Conservation (phyloP, 129 eudicot species). For the Chrysanthemum lavandulifolium region DNA sequence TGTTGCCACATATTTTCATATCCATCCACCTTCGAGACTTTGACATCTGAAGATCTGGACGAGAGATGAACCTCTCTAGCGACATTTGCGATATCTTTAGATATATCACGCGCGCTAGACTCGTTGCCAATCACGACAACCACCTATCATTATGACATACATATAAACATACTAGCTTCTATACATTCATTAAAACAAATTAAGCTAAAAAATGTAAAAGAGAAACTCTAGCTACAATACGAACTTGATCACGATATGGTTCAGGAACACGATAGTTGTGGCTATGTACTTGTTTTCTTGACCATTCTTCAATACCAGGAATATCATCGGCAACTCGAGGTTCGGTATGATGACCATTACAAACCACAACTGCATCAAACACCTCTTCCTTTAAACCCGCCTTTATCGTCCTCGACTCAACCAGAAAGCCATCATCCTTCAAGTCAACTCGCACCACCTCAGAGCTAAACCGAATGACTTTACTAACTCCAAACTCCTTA, state of each 20-base stretch:
- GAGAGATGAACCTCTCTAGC: slow-evolving; percentile 73
- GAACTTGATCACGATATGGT: slow-evolving; percentile 61
- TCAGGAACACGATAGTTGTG: slow-evolving; percentile 71
- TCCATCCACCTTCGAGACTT: slow-evolving; percentile 29
- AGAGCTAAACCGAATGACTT: slow-evolving; percentile 43
- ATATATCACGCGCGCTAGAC: slow-evolving; percentile 61
- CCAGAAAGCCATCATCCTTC: slow-evolving; percentile 36
- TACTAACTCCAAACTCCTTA: slow-evolving; percentile 38
- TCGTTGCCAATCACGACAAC: slow-evolving; percentile 69
- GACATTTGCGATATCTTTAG: slow-evolving; percentile 47
- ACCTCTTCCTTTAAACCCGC: slow-evolving; percentile 28
- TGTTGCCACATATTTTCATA: slow-evolving; percentile 58
- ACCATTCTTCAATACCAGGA: slow-evolving; percentile 64
- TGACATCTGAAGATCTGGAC: slow-evolving; percentile 41
- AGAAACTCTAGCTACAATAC: not conserved
- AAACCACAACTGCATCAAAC: slow-evolving; percentile 76
- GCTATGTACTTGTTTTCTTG: slow-evolving; percentile 67
- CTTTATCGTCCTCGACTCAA: slow-evolving; percentile 40
- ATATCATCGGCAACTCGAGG: slow-evolving; percentile 51
- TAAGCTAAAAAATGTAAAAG: too few species aligned
- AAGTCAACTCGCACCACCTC: slow-evolving; percentile 53
- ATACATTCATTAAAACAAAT: not conserved
- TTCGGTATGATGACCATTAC: slow-evolving; percentile 54
- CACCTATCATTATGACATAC: slow-evolving; percentile 23
- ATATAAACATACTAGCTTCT: not conserved